Base-by-base conservation (phyloP, 306 rosid genomes). In the Fragaria iinumae region DNA sequence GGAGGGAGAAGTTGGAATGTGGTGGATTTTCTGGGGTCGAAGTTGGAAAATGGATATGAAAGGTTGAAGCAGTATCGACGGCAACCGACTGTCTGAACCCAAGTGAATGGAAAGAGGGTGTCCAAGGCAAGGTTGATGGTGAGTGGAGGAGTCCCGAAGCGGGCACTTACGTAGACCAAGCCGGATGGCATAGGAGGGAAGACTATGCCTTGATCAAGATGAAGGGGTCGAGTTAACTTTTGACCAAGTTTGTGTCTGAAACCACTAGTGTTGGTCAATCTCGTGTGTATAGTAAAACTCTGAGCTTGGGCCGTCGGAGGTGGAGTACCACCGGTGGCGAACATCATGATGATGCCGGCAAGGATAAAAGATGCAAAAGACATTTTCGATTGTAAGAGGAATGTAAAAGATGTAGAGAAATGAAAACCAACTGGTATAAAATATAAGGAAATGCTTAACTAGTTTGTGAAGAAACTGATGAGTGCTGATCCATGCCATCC, bases 1-100 rank as follows among this genome's bases (percentile, higher is more conserved):
- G 70, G 14, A 18, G 47, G 27, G 27, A 65, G 70, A 20, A 32
- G 48, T 17, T 65, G 70, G 16, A 65, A 65, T 0, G 70, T 65
- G 47, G 70, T 65, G 41, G 69, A 65, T 4, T 65, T 36, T 21
- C 41, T 65, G 7, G 70, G 70, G 70, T 65, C 70, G 8, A 65
- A 65, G 70, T 38, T 65, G 41, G 65, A 1, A 25, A 11, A 25
- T 32, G 70, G 70, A 23, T 2, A 8, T 38, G 70, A 65, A 20
- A 65, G 27, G 25, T 17, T 36, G 70, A 65, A 63, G 68, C 68
- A 63, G 18, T 32, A 8, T 32, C 16, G 68, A 20, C 21, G 68
- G 68, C 68, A 63, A 18, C 8, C 43, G 1, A 32, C 68, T 63
- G 68, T 14, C 43, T 65, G 70, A 36, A 65, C 70, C 70, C 70